Evolutionary conservation across 208 protist species (phyloP), one percentile per base, ranked within the genome.

Genomic region (Novymonas esmeraldas): DNA sequence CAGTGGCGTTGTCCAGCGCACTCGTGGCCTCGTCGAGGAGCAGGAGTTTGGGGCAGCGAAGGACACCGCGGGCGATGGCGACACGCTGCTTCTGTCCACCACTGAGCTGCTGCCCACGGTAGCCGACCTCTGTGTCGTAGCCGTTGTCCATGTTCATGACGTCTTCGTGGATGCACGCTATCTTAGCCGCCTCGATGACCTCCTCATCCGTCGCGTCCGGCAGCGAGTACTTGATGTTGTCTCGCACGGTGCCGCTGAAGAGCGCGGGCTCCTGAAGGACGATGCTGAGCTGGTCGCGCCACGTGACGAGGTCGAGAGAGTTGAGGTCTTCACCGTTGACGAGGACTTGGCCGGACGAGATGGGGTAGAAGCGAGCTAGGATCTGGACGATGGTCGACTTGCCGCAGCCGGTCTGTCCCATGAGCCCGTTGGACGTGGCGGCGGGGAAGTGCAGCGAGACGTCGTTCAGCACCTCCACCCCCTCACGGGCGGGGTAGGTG

Each of bases 361-460:
- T 73, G 0, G 81, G 75, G 22, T 94, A 81, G 22, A 94, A 78
- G 22, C 89, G 75, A 16, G 94, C 39, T 10, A 97, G 73, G 22
- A 89, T 79, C 4, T 85, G 74, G 44, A 96, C 62, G 51, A 97
- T 61, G 28, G 91, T 86, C 14, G 87, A 91, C 82, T 97, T 97
- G 20, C 93, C 93, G 50, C 81, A 84, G 1, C 94, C 94, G 1
- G 93, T 95, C 58, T 85, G 79, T n/a, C 94, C 94, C 62, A 95
- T 85, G n/a, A 98, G 66, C 3, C 86, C 90, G 48, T 88, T 89
- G 13, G 73, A 76, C 29, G 87, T 81, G 31, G 70, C 79, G 50
- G 66, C 45, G 14, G 38, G 29, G 52, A 94, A 83, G 31, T 70
- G 36, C 26, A 83, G 42, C 26, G 76, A 59, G 28, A 90, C 57